Evolutionary conservation across 169 alveolate species (phyloP).

Genomic region (Plasmodium cynomolgi): DNA sequence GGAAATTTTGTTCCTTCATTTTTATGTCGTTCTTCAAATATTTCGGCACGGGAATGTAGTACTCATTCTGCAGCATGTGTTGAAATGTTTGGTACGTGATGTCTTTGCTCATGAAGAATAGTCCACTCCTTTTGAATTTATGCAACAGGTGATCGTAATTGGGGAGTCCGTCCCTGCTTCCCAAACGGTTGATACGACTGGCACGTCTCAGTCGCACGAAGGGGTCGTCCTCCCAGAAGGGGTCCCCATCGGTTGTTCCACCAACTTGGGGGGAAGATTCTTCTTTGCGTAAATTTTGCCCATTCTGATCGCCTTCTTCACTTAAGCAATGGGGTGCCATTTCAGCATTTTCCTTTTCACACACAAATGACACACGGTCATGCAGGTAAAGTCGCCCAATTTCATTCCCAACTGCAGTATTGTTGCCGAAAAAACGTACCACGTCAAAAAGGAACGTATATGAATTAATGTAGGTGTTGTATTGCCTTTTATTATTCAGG

Average conservation of each 20-base stretch:
- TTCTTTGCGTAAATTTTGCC: not conserved
- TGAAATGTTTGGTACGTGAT: constrained; percentile 45
- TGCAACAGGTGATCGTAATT: constrained; percentile 6
- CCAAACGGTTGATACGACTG: not conserved
- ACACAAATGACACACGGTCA: not conserved
- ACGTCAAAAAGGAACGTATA: constrained; percentile 59
- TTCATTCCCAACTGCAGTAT: not conserved
- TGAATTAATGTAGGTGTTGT: constrained; percentile 57
- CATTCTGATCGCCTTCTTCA: not conserved
- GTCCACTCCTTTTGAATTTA: constrained; percentile 21
- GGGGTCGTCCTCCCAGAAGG: not conserved
- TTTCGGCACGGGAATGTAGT: constrained; percentile 71
- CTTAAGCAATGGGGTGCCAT: not conserved
- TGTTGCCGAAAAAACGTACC: constrained; percentile 36
- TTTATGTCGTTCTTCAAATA: constrained; percentile 70
- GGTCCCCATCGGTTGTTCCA: not conserved
- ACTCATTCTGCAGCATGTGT: constrained; percentile 54
- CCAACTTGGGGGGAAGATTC: not conserved
- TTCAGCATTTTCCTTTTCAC: not conserved
- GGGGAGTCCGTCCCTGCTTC: not conserved
- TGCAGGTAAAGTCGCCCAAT: not conserved
- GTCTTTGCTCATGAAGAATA: constrained; percentile 50
- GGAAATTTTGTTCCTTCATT: constrained; percentile 39
- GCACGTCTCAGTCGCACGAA: constrained; percentile 19
- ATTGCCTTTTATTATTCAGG: constrained; percentile 37